These are phyloP conservation scores for Mycena floridula DNA, from an alignment of 768 basidiomycete genomes.

Conservation along the genomic window DNA sequence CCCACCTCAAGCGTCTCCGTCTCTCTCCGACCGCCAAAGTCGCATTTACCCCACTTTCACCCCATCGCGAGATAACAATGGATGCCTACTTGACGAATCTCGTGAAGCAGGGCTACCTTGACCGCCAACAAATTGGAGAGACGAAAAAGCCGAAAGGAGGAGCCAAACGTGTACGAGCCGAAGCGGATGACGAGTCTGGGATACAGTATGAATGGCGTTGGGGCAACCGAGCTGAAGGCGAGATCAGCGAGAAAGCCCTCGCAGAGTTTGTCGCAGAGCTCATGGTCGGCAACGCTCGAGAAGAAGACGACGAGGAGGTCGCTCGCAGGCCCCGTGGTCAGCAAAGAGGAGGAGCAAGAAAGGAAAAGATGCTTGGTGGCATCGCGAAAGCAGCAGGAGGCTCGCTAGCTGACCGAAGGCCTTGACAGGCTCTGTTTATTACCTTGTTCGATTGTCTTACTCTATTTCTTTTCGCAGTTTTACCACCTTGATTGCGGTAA, in stretches of 20 bases:
- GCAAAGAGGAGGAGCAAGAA: conserved; percentile 10
- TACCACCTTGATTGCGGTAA: not conserved
- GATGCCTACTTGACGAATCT: conserved; percentile 63
- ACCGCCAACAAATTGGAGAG: conserved; percentile 52
- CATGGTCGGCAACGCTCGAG: conserved; percentile 45
- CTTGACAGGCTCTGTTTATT: conserved; percentile 19
- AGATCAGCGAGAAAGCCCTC: conserved; percentile 75
- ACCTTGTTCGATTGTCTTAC: too few species aligned
- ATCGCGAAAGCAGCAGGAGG: conserved; percentile 64
- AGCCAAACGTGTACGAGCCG: conserved; percentile 50
- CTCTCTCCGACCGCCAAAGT: conserved; percentile 46
- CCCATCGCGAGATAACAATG: conserved; percentile 45
- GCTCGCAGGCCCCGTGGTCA: conserved; percentile 24
- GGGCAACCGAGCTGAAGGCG: conserved; percentile 75
- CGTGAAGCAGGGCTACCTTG: conserved; percentile 71
- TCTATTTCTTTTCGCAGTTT: not conserved
- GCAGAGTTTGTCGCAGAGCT: conserved; percentile 77
- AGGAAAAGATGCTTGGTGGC: conserved; percentile 42
- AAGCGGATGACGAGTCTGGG: conserved; percentile 27
- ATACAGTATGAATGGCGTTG: conserved; percentile 73
- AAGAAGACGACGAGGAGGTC: conserved; percentile 29
- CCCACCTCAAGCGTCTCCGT: conserved; percentile 62
- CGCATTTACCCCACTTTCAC: conserved; percentile 44
- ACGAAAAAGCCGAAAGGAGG: conserved; percentile 29
- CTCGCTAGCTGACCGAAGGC: conserved; percentile 29